phyloP scores from a whole-genome alignment of 2,329 filamentous ascomycete genomes.

The Neoascochyta sp. region DNA sequence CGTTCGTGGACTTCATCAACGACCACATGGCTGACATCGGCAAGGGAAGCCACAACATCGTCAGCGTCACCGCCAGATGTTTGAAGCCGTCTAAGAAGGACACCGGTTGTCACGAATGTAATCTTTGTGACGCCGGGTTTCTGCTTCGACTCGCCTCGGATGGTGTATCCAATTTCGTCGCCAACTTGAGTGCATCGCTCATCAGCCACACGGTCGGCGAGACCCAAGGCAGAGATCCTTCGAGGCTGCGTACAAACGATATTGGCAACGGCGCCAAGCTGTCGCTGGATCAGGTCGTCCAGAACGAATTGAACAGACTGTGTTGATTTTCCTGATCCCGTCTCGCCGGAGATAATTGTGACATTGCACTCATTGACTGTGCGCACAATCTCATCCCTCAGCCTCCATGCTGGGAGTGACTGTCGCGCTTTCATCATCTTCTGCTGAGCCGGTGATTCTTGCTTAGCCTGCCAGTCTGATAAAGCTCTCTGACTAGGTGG shows the following conservation, averaged over 20 bases:
- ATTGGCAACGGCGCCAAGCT: conserved; percentile 73
- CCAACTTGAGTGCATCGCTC: conserved; percentile 80
- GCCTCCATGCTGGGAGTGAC: conserved; percentile 80
- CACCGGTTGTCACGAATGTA: conserved; percentile 93
- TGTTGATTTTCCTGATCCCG: conserved; percentile 93
- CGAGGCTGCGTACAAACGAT: conserved; percentile 95
- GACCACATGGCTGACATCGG: conserved; percentile 89
- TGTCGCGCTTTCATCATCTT: conserved; percentile 72
- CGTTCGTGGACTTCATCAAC: conserved; percentile 97
- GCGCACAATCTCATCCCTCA: conserved; percentile 70
- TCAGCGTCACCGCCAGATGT: conserved; percentile 77
- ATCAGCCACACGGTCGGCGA: conserved; percentile 91
- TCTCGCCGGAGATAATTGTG: conserved; percentile 95
- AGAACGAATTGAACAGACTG: conserved; percentile 95
- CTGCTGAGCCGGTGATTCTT: conserved; percentile 62
- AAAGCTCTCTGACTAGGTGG: conserved; percentile 57
- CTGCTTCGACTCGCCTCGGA: conserved; percentile 81
- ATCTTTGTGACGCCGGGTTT: conserved; percentile 73
- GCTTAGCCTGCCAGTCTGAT: conserved; percentile 65
- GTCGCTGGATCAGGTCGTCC: conserved; percentile 77
- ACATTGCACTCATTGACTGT: conserved; percentile 77
- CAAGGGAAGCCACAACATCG: conserved; percentile 75
- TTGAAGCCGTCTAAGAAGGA: conserved; percentile 84
- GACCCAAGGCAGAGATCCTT: conserved; percentile 86
- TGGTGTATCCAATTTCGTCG: conserved; percentile 85